phyloP scores from a whole-genome alignment of 345 rosid genomes.

The Trapa incisa region DNA sequence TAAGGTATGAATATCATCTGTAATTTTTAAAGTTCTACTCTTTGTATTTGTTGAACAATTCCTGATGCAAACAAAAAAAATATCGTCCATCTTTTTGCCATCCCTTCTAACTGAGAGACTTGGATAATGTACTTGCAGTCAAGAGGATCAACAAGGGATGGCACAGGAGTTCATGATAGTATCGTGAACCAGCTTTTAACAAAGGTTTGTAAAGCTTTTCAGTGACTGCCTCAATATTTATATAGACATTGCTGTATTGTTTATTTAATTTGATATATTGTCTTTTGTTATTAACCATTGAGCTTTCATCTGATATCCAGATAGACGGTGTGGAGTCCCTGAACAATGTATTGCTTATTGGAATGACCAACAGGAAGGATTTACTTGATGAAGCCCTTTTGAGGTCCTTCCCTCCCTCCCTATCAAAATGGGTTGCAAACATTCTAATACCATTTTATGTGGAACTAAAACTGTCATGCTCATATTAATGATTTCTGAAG shows the following conservation, averaged over 20 bases:
- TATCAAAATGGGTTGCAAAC: background rate
- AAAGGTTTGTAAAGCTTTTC: slow-evolving; percentile 40
- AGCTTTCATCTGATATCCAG: slow-evolving; percentile 31
- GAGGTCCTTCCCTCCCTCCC: slow-evolving; percentile 34
- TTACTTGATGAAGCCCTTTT: slow-evolving; percentile 98
- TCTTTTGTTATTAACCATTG: background rate
- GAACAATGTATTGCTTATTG: slow-evolving; percentile 95
- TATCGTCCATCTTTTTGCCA: background rate
- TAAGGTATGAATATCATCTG: slow-evolving; percentile 45
- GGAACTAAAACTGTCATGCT: background rate
- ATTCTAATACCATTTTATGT: background rate
- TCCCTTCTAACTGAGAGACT: background rate
- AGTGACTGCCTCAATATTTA: background rate
- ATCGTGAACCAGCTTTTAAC: slow-evolving; percentile 95
- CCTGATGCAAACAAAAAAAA: background rate
- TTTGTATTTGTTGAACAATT: background rate
- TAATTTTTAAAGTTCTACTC: background rate
- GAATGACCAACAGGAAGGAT: slow-evolving; percentile 99
- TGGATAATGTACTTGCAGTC: slow-evolving; percentile 34
- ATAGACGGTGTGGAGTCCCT: slow-evolving; percentile 99
- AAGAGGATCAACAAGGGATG: slow-evolving; percentile 95
- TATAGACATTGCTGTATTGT: background rate
- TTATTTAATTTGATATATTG: background rate
- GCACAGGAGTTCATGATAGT: slow-evolving; percentile 97
- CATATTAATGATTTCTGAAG: background rate